A percentile compares a stretch with the other conserved stretches of the same genome.
phyloP scores from a whole-genome alignment of 176 grass and related monocot genomes.

The Carex pumila region DNA sequence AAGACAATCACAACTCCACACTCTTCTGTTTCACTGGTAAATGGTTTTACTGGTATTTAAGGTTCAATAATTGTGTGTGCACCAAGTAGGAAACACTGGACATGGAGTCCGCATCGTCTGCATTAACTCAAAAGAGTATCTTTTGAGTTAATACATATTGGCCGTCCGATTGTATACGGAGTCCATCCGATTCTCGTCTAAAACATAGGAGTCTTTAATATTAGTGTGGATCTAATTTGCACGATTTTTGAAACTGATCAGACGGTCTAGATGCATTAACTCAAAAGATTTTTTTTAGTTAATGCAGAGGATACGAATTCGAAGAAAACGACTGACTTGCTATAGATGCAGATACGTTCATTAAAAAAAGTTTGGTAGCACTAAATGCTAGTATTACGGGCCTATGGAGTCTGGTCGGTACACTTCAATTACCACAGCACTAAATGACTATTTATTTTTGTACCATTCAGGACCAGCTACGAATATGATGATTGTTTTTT shows the following conservation, averaged over 20 bases:
- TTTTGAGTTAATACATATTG: too few species aligned
- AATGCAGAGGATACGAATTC: too few species aligned
- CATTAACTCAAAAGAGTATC: too few species aligned
- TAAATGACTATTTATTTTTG: neutral
- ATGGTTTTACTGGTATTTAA: neutral
- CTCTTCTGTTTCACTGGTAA: neutral
- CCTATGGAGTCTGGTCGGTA: neutral
- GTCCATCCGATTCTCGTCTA: too few species aligned
- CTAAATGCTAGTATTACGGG: neutral
- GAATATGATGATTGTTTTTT: neutral
- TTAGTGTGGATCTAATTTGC: too few species aligned
- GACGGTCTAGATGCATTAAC: too few species aligned
- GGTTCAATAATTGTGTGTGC: neutral
- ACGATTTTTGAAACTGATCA: too few species aligned
- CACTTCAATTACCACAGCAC: neutral
- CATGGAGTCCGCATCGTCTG: too few species aligned
- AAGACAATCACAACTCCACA: too few species aligned
- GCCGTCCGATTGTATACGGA: too few species aligned
- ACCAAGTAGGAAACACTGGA: neutral
- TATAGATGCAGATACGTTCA: neutral
- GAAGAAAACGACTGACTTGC: neutral
- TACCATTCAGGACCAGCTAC: neutral
- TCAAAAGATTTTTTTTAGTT: too few species aligned
- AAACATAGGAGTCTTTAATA: too few species aligned
- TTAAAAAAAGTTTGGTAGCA: neutral